A percentile compares a stretch with the other conserved stretches of the same genome.
These are phyloP conservation scores for Fusarium chaquense DNA, from an alignment of 2,329 filamentous ascomycete species.

Conservation along the genomic window DNA sequence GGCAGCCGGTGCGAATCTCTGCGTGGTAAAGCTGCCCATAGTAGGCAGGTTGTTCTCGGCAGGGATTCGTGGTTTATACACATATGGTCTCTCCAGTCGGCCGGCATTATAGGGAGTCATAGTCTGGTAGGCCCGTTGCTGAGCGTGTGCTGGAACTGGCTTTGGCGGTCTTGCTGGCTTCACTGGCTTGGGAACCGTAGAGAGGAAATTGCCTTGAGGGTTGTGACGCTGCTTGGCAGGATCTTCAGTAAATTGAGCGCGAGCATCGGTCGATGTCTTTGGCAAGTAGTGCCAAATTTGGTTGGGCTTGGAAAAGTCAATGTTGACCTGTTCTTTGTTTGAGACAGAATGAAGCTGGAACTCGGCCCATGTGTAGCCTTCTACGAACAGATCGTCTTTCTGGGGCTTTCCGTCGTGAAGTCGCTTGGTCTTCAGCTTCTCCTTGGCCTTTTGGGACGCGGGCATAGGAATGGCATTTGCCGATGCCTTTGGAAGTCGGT, in stretches of 20 bases:
- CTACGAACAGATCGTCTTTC: slow-evolving; percentile 74
- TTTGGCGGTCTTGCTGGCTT: slow-evolving; percentile 64
- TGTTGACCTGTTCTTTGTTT: slow-evolving; percentile 73
- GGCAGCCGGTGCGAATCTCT: slow-evolving; percentile 42
- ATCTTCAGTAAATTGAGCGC: slow-evolving; percentile 90
- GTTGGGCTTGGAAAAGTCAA: slow-evolving; percentile 78
- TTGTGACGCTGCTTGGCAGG: slow-evolving; percentile 70
- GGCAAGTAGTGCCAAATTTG: slow-evolving; percentile 92
- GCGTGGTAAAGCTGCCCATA: slow-evolving; percentile 44
- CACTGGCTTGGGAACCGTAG: slow-evolving; percentile 70
- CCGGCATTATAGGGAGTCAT: slow-evolving; percentile 21
- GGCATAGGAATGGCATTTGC: slow-evolving; percentile 79
- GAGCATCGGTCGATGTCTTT: slow-evolving; percentile 86
- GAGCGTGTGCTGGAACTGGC: slow-evolving; percentile 48
- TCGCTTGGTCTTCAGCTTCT: slow-evolving; percentile 76
- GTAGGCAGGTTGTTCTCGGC: slow-evolving; percentile 43
- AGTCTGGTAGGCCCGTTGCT: slow-evolving; percentile 47
- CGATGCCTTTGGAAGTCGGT: slow-evolving; percentile 79
- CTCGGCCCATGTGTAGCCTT: slow-evolving; percentile 80
- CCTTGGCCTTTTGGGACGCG: slow-evolving; percentile 69
- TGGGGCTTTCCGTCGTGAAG: slow-evolving; percentile 71
- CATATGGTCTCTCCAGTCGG: slow-evolving; percentile 61
- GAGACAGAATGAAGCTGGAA: slow-evolving; percentile 74
- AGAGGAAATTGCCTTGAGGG: slow-evolving; percentile 77
- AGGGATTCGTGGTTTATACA: slow-evolving; percentile 63